A percentile compares a stretch with the other conserved stretches of the same genome.
Evolutionary conservation across 805 yeast genomes (phyloP).

Genomic region (Ogataea saltuana): DNA sequence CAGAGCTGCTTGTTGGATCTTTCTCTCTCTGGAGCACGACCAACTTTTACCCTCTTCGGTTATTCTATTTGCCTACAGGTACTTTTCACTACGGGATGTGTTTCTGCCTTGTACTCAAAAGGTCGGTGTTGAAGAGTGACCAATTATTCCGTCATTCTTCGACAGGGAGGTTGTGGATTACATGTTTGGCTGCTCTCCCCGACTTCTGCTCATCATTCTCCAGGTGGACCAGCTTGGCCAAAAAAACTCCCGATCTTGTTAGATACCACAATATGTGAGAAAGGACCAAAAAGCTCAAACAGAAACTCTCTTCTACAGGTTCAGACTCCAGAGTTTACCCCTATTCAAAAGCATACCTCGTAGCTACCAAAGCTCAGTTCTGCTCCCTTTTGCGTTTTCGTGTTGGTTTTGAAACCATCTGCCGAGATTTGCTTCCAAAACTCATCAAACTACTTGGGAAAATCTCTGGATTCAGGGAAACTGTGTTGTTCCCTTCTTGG

Average conservation of each 20-base stretch:
- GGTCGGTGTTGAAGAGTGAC: slow-evolving; percentile 25
- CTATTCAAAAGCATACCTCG: background rate
- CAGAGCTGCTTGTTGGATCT: slow-evolving; percentile 30
- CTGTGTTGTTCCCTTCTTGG: slow-evolving; percentile 32
- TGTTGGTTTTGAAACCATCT: slow-evolving; percentile 5
- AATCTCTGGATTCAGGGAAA: slow-evolving; percentile 9
- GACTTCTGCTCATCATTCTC: slow-evolving; percentile 24
- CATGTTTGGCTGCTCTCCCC: slow-evolving; percentile 26
- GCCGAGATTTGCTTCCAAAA: slow-evolving; percentile 8
- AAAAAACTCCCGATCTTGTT: no score
- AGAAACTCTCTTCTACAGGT: background rate
- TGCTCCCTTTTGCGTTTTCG: background rate
- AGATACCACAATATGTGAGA: background rate
- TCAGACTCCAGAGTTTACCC: background rate
- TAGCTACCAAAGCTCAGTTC: background rate
- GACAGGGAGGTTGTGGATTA: slow-evolving; percentile 16
- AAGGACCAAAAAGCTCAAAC: background rate
- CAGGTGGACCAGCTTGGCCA: slow-evolving; percentile 18
- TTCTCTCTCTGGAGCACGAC: slow-evolving; percentile 17
- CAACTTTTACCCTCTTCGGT: slow-evolving; percentile 22
- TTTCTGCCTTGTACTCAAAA: slow-evolving; percentile 27
- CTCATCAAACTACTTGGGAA: slow-evolving; percentile 10
- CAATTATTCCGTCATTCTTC: slow-evolving; percentile 25
- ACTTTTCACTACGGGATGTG: slow-evolving; percentile 30
- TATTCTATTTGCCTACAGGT: slow-evolving; percentile 31